These are phyloP conservation scores for Pestalotiopsis sp. DNA, from an alignment of 2,329 filamentous ascomycete species.

Conservation along the genomic window DNA sequence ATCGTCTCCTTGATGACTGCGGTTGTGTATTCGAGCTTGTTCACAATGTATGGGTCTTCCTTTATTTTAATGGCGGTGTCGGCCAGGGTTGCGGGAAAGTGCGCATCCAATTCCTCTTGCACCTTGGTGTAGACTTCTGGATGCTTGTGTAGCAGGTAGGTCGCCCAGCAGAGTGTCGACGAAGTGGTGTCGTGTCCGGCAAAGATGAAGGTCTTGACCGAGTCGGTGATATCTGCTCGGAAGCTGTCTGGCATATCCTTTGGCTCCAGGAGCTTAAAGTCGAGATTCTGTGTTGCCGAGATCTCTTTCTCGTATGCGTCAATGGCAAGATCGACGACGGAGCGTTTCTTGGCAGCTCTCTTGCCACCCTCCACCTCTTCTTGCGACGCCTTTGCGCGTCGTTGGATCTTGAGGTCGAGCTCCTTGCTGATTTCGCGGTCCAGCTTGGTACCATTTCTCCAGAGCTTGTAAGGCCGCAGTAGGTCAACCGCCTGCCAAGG, in stretches of 20 bases:
- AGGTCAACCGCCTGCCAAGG: background rate
- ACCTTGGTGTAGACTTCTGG: background rate
- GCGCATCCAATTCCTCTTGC: background rate
- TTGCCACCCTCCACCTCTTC: background rate
- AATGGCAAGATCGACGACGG: slow-evolving; percentile 6
- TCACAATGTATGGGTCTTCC: background rate
- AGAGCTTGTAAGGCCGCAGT: background rate
- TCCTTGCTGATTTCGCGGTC: background rate
- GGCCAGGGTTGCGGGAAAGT: background rate
- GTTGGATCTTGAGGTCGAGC: slow-evolving; percentile 2
- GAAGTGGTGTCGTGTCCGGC: slow-evolving; percentile 6
- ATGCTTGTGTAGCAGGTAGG: slow-evolving; percentile 1
- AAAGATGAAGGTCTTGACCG: slow-evolving; percentile 11
- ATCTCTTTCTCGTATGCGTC: slow-evolving; percentile 8
- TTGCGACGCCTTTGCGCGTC: background rate
- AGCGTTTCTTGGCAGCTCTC: slow-evolving; percentile 3
- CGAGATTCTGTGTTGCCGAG: background rate
- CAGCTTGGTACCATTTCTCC: background rate
- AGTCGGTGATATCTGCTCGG: background rate
- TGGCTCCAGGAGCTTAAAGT: background rate
- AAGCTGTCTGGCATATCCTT: slow-evolving; percentile 2
- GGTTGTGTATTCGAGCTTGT: slow-evolving; percentile 6
- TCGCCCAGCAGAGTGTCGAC: slow-evolving; percentile 1
- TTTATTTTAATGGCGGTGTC: background rate
- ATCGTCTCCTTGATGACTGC: slow-evolving; percentile 12